These are phyloP conservation scores for Oryza rufipogon DNA, from an alignment of 176 grass and related monocot species.

Conservation along the genomic window DNA sequence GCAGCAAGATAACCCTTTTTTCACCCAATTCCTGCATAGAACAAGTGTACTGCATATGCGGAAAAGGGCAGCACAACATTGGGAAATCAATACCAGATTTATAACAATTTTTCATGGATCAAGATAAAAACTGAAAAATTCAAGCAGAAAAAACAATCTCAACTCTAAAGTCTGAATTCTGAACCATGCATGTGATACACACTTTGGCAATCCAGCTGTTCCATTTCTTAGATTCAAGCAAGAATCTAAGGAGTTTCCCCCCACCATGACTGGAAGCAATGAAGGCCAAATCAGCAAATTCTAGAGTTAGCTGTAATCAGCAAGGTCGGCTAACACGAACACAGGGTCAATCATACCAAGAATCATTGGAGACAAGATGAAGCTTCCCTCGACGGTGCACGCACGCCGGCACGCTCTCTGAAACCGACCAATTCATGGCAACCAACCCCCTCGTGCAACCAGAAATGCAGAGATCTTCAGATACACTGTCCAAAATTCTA, in stretches of 20 bases:
- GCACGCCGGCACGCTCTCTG: neutral
- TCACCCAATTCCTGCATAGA: neutral
- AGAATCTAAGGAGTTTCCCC: conserved; percentile 18
- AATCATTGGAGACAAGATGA: conserved; percentile 33
- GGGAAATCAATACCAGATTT: neutral
- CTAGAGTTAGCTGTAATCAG: conserved; percentile 34
- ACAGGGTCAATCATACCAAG: conserved; percentile 16
- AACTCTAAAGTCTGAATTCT: neutral
- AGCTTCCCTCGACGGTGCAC: conserved; percentile 17
- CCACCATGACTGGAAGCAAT: conserved; percentile 1
- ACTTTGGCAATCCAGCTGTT: neutral
- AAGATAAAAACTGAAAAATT: neutral
- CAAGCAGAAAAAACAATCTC: neutral
- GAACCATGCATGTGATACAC: conserved; percentile 16
- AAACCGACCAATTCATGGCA: conserved; percentile 37
- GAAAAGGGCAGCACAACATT: neutral
- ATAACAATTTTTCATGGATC: neutral
- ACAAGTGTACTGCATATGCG: neutral
- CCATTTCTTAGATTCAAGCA: conserved; percentile 24
- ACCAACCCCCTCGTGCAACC: conserved; percentile 53
- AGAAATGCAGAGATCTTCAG: conserved; percentile 39
- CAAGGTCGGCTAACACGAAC: conserved; percentile 14
- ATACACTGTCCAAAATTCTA: conserved; percentile 11
- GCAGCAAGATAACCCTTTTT: neutral
- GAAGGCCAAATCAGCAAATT: neutral